phyloP scores from a whole-genome alignment of 2,329 filamentous ascomycete species.

The Cryphonectria nitschkei region DNA sequence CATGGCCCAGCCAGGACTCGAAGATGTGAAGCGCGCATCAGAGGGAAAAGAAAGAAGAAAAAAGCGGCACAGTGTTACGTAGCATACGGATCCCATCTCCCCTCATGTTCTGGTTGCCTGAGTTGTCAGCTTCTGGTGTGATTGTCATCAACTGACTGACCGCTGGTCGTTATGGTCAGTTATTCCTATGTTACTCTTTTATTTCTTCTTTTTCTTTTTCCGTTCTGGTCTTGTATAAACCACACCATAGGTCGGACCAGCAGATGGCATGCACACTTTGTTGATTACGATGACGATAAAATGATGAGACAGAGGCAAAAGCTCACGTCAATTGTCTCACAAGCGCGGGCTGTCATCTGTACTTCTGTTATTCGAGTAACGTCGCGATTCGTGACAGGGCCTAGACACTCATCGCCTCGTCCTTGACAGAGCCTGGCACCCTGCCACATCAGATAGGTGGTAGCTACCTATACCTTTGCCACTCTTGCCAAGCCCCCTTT shows the following conservation, averaged over 20 bases:
- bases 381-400: conserved; percentile 19
- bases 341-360: not conserved
- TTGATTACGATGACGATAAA: not conserved
- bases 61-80: conserved; percentile 2
- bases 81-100: not conserved
- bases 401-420: conserved; percentile 8
- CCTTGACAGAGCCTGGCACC: conserved; percentile 1
- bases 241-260: not conserved
- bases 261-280: not conserved
- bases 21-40: conserved; percentile 1
- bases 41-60: not conserved
- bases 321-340: conserved; percentile 6
- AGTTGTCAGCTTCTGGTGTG: not conserved
- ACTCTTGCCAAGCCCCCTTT: conserved; percentile 20
- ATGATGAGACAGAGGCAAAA: not conserved
- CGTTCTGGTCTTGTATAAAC: too few species aligned
- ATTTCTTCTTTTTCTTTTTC: not conserved
- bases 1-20: not conserved
- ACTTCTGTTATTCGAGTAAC: not conserved
- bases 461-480: not conserved
- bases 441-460: too few species aligned
- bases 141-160: not conserved
- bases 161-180: not conserved
- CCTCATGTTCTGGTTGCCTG: not conserved
- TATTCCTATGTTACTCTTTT: not conserved